phyloP scores from a whole-genome alignment of 2,329 filamentous ascomycete species.

The Fusarium globosum region DNA sequence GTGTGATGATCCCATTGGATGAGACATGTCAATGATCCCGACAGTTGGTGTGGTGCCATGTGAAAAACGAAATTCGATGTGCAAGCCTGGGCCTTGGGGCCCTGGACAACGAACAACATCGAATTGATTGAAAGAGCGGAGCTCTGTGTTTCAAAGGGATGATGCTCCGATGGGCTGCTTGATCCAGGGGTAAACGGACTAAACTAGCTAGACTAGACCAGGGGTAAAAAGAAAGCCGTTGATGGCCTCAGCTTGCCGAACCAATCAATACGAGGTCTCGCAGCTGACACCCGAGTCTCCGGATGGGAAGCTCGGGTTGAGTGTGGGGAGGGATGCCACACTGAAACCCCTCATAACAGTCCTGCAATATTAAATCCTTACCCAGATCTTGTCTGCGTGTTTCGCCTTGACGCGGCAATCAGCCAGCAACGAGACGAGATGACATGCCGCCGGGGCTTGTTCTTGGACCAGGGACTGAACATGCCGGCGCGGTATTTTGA shows the following conservation, averaged over 20 bases:
- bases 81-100: constrained; percentile 12
- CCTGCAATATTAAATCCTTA: constrained; percentile 26
- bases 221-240: constrained; percentile 29
- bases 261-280: constrained; percentile 5
- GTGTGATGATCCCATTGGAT: constrained; percentile 9
- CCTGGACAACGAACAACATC: constrained; percentile 7
- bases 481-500: constrained; percentile 6
- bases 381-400: constrained; percentile 21
- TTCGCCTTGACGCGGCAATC: constrained; percentile 20
- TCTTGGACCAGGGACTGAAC: not conserved
- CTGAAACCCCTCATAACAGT: constrained; percentile 27
- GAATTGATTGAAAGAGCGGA: constrained; percentile 30
- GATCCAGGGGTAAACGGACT: constrained; percentile 21
- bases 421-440: constrained; percentile 31
- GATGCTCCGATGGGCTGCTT: constrained; percentile 12
- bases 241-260: constrained; percentile 17
- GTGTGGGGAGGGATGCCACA: constrained; percentile 34
- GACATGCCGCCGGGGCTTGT: constrained; percentile 23
- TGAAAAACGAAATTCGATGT: constrained; percentile 7
- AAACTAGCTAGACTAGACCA: constrained; percentile 13
- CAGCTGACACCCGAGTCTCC: constrained; percentile 18
- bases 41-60: constrained; percentile 24
- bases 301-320: constrained; percentile 5
- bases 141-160: constrained; percentile 29
- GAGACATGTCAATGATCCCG: constrained; percentile 4